Percentiles rank a stretch among this genome's conserved stretches.
Evolutionary conservation across 768 basidiomycete species (phyloP).

Genomic region (Mycena metata): DNA sequence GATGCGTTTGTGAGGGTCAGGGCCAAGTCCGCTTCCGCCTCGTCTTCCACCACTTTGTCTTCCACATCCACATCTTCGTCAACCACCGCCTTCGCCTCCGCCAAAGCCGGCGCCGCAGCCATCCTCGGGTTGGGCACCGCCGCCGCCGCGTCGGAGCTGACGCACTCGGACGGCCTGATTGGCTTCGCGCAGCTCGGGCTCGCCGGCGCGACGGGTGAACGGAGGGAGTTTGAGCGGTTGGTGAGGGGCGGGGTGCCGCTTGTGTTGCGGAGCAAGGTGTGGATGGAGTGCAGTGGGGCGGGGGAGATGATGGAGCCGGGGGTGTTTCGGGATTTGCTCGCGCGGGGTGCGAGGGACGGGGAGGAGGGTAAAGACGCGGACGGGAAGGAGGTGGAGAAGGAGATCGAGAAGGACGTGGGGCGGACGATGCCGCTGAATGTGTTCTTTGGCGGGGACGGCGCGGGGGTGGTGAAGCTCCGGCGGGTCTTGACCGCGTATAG

Average conservation of each 20-base stretch:
- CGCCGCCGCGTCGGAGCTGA: conserved; percentile 79
- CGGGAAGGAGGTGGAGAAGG: conserved; percentile 64
- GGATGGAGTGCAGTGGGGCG: conserved; percentile 95
- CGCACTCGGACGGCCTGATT: conserved; percentile 87
- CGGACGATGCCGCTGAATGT: conserved; percentile 94
- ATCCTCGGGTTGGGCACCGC: conserved; percentile 77
- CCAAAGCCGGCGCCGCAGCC: conserved; percentile 65
- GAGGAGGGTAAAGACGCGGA: conserved; percentile 46
- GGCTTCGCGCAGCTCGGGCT: conserved; percentile 93
- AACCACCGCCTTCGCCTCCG: conserved; percentile 33
- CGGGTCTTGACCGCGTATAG: conserved; percentile 94
- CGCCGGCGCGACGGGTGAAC: conserved; percentile 67
- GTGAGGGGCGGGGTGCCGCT: conserved; percentile 92
- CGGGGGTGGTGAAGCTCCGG: conserved; percentile 91
- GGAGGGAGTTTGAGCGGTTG: conserved; percentile 83
- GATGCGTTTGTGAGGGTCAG: conserved; percentile 86
- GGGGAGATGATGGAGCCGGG: conserved; percentile 95
- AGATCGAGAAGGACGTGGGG: conserved; percentile 97
- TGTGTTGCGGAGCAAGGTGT: conserved; percentile 87
- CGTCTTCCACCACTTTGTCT: conserved; percentile 30
- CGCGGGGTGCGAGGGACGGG: conserved; percentile 50
- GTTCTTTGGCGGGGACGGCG: conserved; percentile 97
- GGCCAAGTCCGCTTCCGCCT: conserved; percentile 55
- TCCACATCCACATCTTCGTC: conserved; percentile 44
- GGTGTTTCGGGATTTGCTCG: conserved; percentile 87